Evolutionary conservation across 345 rosid genomes (phyloP).

Genomic region (Bruguiera parviflora): DNA sequence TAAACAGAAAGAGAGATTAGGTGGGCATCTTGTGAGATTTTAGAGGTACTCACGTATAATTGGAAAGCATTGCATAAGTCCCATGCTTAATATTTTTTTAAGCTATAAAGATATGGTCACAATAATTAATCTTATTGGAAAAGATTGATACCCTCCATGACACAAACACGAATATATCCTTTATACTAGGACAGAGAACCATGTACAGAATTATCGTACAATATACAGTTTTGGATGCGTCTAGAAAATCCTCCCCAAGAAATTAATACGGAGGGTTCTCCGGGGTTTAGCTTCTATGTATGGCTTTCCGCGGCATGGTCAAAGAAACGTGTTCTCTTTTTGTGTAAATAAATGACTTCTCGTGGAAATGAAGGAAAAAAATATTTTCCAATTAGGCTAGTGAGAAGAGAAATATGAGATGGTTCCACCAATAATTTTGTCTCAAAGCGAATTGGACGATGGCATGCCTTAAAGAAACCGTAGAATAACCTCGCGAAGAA

Average conservation of each 20-base stretch:
- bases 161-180: conserved; percentile 35
- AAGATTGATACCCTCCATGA: conserved; percentile 36
- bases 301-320: conserved; percentile 28
- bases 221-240: conserved; percentile 15
- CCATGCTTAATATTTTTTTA: conserved; percentile 16
- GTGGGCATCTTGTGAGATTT: conserved; percentile 38
- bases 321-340: not conserved
- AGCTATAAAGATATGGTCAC: conserved; percentile 17
- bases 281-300: not conserved
- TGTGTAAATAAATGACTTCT: conserved; percentile 16
- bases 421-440: not conserved
- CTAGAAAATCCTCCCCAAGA: conserved; percentile 8
- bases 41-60: not conserved
- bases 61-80: conserved; percentile 26
- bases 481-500: not conserved
- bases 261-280: conserved; percentile 21
- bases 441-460: not conserved
- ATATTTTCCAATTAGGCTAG: conserved; percentile 2
- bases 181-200: conserved; percentile 31
- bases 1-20: conserved; percentile 21
- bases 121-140: conserved; percentile 15
- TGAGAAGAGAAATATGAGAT: not conserved
- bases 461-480: not conserved
- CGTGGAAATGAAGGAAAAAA: conserved; percentile 2
- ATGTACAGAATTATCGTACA: conserved; percentile 11